Evolutionary conservation across 495 filamentous ascomycete genomes (phyloP).

Genomic region (Staphylotrichum longicolle): DNA sequence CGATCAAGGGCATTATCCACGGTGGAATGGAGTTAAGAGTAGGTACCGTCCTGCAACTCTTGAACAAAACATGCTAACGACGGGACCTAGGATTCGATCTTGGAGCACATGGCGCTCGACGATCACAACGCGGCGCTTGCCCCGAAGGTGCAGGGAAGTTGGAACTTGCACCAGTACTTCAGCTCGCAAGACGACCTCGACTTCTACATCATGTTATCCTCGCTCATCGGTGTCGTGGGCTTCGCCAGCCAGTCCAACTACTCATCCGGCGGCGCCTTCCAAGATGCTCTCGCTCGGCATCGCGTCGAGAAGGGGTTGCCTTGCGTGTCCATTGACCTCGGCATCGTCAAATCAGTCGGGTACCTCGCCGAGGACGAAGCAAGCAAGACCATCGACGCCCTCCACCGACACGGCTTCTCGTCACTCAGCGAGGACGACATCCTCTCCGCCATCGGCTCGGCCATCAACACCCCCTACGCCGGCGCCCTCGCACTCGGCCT

Average conservation of each 20-base stretch:
- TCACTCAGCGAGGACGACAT: constrained; percentile 26
- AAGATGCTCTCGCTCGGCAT: constrained; percentile 31
- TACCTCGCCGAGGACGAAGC: constrained; percentile 30
- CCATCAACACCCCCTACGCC: constrained; percentile 28
- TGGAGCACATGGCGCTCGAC: constrained; percentile 49
- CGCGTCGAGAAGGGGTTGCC: constrained; percentile 30
- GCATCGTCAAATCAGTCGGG: constrained; percentile 42
- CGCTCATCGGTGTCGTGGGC: constrained; percentile 43
- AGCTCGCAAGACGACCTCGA: constrained; percentile 34
- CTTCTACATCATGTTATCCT: constrained; percentile 58
- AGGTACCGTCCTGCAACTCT: constrained; percentile 25
- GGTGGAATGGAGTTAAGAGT: constrained; percentile 53
- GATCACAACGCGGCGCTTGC: constrained; percentile 42
- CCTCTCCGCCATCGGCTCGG: constrained; percentile 25
- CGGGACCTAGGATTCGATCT: constrained; percentile 35
- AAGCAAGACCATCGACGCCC: constrained; percentile 23
- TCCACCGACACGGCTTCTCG: constrained; percentile 28
- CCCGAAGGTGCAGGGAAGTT: constrained; percentile 53
- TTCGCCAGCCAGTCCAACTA: constrained; percentile 49
- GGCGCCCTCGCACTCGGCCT: constrained; percentile 27
- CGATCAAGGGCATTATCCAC: constrained; percentile 49
- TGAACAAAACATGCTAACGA: constrained; percentile 1
- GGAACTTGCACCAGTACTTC: constrained; percentile 49
- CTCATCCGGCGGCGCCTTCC: constrained; percentile 45
- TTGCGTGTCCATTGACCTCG: constrained; percentile 48